Conservation (phyloP, 306 rosid species). For the Prunus davidiana region DNA sequence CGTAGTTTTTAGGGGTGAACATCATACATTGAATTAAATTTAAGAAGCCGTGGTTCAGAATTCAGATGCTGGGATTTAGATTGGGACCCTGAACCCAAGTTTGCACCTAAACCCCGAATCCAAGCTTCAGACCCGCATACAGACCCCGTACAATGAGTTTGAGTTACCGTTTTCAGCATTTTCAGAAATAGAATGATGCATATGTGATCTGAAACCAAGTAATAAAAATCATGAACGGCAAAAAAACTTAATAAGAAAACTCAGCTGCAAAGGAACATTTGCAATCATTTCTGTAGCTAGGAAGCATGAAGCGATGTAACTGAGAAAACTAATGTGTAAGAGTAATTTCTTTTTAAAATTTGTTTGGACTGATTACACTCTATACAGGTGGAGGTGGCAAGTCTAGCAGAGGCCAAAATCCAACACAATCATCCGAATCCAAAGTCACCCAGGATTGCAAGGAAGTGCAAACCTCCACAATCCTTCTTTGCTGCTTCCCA, state of each 20-base stretch:
- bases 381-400: constrained; percentile 89
- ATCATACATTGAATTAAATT: too few relatives aligned
- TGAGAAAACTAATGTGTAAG: neutral
- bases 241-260: neutral
- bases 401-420: constrained; percentile 89
- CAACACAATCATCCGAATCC: constrained; percentile 78
- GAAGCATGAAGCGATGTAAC: neutral
- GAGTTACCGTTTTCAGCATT: too few relatives aligned
- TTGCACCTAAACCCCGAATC: too few relatives aligned
- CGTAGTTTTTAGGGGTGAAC: too few relatives aligned
- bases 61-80: too few relatives aligned
- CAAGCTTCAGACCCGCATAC: too few relatives aligned
- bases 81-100: too few relatives aligned
- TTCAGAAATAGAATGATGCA: too few relatives aligned
- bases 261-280: neutral
- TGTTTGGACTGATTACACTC: neutral
- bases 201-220: too few relatives aligned
- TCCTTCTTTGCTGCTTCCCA: constrained; percentile 97
- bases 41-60: too few relatives aligned
- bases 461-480: constrained; percentile 92
- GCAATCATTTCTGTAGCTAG: constrained; percentile 6
- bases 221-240: neutral
- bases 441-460: constrained; percentile 80
- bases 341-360: neutral
- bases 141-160: too few relatives aligned